Conservation (phyloP, 225 moss, liverwort and hornwort genomes). For the Lunularia cruciata region DNA sequence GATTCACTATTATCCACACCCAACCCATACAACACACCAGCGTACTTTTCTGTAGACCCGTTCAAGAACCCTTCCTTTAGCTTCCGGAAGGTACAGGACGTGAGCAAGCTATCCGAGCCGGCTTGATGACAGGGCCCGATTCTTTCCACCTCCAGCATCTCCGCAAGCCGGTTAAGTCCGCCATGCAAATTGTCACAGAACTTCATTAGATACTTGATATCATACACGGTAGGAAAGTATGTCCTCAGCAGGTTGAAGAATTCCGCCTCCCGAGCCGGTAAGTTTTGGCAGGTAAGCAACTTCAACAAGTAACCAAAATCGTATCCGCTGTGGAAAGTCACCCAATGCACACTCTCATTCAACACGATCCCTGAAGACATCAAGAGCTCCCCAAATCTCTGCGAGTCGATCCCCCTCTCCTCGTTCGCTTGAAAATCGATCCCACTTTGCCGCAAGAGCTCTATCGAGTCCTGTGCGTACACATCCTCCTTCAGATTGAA, state of each 20-base stretch:
- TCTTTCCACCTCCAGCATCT: constrained; percentile 89
- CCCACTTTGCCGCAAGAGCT: constrained; percentile 88
- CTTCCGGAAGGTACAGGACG: constrained; percentile 95
- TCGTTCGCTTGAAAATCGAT: constrained; percentile 94
- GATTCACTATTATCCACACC: constrained; percentile 95
- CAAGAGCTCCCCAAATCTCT: constrained; percentile 89
- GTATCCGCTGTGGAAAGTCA: constrained; percentile 96
- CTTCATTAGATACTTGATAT: constrained; percentile 99
- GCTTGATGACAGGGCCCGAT: constrained; percentile 99
- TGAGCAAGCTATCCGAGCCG: constrained; percentile 92
- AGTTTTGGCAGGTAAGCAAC: constrained; percentile 95
- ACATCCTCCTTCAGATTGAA: constrained; percentile 94
- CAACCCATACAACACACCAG: constrained; percentile 99
- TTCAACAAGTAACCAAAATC: constrained; percentile 99
- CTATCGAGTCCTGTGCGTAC: constrained; percentile 96
- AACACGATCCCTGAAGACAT: constrained; percentile 99
- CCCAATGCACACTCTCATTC: constrained; percentile 99
- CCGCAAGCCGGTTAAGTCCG: constrained; percentile 94
- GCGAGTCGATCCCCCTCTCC: constrained; percentile 93
- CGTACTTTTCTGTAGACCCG: constrained; percentile 97
- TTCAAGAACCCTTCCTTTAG: constrained; percentile 93
- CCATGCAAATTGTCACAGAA: constrained; percentile 99
- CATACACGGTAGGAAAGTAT: constrained; percentile 97
- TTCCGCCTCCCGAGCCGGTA: constrained; percentile 75
- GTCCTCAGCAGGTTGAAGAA: constrained; percentile 97